These are phyloP conservation scores for Fennellomyces sp. DNA, from an alignment of 371 early-diverging fungal genomes.

Conservation along the genomic window DNA sequence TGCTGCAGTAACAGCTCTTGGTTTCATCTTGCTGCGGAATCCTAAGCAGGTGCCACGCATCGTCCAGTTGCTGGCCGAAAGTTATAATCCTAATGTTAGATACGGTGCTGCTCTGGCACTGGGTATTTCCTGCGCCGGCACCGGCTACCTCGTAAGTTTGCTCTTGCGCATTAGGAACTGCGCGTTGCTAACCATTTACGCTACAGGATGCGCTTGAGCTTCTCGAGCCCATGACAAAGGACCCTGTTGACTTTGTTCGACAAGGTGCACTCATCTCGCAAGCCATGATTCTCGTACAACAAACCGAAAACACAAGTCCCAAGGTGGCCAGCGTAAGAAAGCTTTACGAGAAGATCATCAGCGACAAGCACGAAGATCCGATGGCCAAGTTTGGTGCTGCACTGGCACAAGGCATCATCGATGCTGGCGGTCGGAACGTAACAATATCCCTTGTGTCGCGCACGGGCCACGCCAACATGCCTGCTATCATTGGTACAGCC, in stretches of 20 bases:
- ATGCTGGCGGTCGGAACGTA: conserved; percentile 98
- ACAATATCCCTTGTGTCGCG: conserved; percentile 90
- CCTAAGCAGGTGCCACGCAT: conserved; percentile 95
- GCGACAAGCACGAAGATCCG: conserved; percentile 92
- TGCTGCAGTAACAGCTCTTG: conserved; percentile 96
- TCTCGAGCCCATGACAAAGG: conserved; percentile 98
- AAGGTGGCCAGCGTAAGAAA: conserved; percentile 85
- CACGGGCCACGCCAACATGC: conserved; percentile 89
- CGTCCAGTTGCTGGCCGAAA: conserved; percentile 96
- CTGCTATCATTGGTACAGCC: conserved; percentile 96
- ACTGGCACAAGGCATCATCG: conserved; percentile 97
- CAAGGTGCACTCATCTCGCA: conserved; percentile 98
- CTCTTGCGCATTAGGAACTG: not conserved
- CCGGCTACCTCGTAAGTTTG: conserved; percentile 71
- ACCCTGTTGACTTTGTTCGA: conserved; percentile 96
- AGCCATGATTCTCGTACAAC: conserved; percentile 98
- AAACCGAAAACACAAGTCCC: conserved; percentile 82
- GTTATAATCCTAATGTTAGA: conserved; percentile 98
- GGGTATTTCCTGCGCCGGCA: conserved; percentile 98
- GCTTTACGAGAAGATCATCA: conserved; percentile 86
- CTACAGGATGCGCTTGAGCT: conserved; percentile 86
- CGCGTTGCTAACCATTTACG: not conserved
- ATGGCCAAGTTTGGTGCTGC: conserved; percentile 98
- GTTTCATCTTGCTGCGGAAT: conserved; percentile 91
- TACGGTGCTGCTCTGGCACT: conserved; percentile 97